Conservation (phyloP, 2,329 filamentous ascomycete genomes). For the Botrytis medusae region DNA sequence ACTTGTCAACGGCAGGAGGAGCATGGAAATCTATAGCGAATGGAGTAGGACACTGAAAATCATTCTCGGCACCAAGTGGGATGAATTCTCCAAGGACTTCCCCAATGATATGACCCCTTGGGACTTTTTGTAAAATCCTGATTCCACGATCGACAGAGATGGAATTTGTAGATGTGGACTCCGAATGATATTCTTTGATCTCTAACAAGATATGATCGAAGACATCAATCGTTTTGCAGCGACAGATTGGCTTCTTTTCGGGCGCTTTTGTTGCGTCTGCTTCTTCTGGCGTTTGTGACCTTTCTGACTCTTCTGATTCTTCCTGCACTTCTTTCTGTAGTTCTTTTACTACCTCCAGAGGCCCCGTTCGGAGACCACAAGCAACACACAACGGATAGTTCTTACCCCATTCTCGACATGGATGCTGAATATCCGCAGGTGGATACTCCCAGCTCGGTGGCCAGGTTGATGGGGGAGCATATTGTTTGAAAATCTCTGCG, state of each 20-base stretch:
- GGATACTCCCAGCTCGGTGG: conserved; percentile 17
- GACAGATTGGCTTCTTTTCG: not conserved
- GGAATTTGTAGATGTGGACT: not conserved
- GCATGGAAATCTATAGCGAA: conserved; percentile 14
- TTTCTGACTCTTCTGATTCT: not conserved
- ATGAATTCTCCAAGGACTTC: conserved; percentile 20
- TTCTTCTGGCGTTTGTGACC: not conserved
- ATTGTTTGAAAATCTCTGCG: not conserved
- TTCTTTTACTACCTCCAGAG: not conserved
- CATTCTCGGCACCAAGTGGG: conserved; percentile 8
- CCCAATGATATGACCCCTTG: not conserved
- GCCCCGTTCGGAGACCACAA: conserved; percentile 10
- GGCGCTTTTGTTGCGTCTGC: not conserved
- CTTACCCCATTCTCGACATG: conserved; percentile 11
- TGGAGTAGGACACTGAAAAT: not conserved
- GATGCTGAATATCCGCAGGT: conserved; percentile 18
- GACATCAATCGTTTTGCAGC: not conserved
- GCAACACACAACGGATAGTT: conserved; percentile 14
- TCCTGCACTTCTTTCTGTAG: not conserved
- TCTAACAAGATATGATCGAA: conserved; percentile 2
- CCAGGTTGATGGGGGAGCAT: not conserved
- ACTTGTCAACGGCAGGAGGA: conserved; percentile 5
- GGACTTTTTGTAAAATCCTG: not conserved
- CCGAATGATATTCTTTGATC: conserved; percentile 1
- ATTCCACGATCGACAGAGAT: conserved; percentile 9